A percentile compares a stretch with the other conserved stretches of the same genome.
Conservation (phyloP, 2,329 filamentous ascomycete genomes). For the Coniochaeta sp. region DNA sequence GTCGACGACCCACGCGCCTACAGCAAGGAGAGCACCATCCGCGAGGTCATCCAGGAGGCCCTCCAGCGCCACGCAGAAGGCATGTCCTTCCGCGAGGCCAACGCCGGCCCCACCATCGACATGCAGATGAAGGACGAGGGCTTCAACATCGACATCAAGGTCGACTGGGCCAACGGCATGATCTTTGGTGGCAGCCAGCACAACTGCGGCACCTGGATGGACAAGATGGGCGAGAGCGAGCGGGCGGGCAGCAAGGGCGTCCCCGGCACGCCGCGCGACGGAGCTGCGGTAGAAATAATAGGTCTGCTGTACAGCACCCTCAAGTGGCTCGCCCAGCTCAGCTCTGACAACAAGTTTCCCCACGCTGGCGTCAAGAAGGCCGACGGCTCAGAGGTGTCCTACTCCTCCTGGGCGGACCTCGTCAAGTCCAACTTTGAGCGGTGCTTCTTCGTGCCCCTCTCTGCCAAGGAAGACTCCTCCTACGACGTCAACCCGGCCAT, state of each 20-base stretch:
- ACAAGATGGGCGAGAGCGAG: slow-evolving; percentile 99
- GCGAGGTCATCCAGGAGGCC: slow-evolving; percentile 88
- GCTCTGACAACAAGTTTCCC: slow-evolving; percentile 62
- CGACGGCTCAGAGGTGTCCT: slow-evolving; percentile 56
- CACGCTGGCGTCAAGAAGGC: slow-evolving; percentile 65
- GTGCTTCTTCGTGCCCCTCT: slow-evolving; percentile 78
- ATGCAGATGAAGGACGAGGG: slow-evolving; percentile 88
- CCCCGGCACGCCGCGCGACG: slow-evolving; percentile 93
- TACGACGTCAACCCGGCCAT: slow-evolving; percentile 76
- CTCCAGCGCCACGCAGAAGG: slow-evolving; percentile 86
- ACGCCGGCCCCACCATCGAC: slow-evolving; percentile 82
- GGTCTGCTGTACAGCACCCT: slow-evolving; percentile 88
- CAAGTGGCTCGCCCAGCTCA: slow-evolving; percentile 66
- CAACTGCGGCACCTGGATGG: slow-evolving; percentile 99
- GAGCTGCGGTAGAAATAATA: slow-evolving; percentile 90
- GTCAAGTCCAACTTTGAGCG: slow-evolving; percentile 85
- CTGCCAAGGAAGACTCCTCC: slow-evolving; percentile 60
- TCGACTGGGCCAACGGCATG: slow-evolving; percentile 86
- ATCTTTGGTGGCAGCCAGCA: slow-evolving; percentile 89
- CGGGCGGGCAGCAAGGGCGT: slow-evolving; percentile 87
- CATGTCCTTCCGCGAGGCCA: slow-evolving; percentile 88
- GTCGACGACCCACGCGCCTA: slow-evolving; percentile 78
- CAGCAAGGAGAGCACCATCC: slow-evolving; percentile 72
- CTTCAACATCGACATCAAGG: slow-evolving; percentile 84
- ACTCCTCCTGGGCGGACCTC: slow-evolving; percentile 69